Conservation (phyloP, 805 yeast genomes). For the Barnettozyma wickerhamii region DNA sequence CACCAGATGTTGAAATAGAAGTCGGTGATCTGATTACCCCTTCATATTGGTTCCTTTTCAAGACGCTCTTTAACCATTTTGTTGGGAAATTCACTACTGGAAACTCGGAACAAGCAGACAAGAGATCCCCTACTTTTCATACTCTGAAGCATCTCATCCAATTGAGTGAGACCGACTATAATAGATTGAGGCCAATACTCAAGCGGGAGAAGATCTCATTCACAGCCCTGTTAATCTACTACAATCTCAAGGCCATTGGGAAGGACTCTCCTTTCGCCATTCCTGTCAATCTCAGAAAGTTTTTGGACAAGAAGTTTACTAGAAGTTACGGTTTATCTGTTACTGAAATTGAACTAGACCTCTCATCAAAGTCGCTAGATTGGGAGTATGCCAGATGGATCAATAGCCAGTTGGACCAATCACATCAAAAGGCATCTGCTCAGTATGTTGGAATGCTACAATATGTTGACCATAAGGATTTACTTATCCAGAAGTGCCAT, state of each 20-base stretch:
- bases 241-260: constrained; percentile 1
- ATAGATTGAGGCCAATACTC: not conserved
- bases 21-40: constrained; percentile 2
- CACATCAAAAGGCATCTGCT: constrained; percentile 1
- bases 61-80: not conserved
- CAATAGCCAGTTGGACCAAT: not conserved
- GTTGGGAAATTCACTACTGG: no score
- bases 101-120: not conserved
- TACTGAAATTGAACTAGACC: not conserved
- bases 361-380: not conserved
- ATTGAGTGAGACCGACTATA: constrained; percentile 1
- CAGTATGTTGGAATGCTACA: constrained; percentile 9
- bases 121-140: constrained; percentile 3
- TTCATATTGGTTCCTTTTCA: constrained; percentile 2
- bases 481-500: not conserved
- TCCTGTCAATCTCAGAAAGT: constrained; percentile 11
- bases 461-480: not conserved
- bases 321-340: constrained; percentile 8
- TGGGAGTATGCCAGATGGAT: constrained; percentile 10
- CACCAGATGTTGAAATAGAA: not conserved
- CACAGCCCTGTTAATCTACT: constrained; percentile 4
- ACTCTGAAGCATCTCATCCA: constrained; percentile 6
- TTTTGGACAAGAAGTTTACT: not conserved
- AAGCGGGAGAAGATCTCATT: constrained; percentile 5
- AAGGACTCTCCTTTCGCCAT: not conserved